A percentile compares a stretch with the other conserved stretches of the same genome.
These are phyloP conservation scores for Eucalyptus pauciflora DNA, from an alignment of 345 rosid species.

Conservation along the genomic window DNA sequence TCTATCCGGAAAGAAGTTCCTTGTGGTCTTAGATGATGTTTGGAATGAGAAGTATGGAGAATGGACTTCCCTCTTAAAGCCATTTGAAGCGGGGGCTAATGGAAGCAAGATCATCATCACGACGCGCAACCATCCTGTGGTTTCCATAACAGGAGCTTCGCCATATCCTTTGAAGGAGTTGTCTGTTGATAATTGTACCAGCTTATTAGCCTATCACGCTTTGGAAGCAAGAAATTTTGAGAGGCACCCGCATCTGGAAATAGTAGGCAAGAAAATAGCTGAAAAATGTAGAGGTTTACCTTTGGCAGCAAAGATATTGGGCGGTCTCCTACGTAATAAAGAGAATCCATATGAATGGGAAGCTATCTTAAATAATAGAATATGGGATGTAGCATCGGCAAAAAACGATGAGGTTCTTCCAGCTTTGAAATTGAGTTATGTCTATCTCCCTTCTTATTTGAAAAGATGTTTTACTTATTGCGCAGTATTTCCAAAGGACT, in stretches of 20 bases:
- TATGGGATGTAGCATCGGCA: accelerated
- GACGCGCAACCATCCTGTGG: accelerated
- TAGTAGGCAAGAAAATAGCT: accelerated
- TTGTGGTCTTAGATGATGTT: not conserved
- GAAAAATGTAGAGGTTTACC: not conserved
- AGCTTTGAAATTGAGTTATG: too few species aligned
- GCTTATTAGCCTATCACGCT: not conserved
- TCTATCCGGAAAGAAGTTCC: accelerated
- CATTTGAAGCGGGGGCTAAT: accelerated
- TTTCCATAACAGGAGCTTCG: not conserved
- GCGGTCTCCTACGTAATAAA: too few species aligned
- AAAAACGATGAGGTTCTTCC: too few species aligned
- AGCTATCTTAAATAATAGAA: too few species aligned
- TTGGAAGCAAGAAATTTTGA: accelerated
- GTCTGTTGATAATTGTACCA: accelerated
- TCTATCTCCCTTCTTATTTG: too few species aligned
- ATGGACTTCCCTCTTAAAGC: not conserved
- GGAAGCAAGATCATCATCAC: not conserved
- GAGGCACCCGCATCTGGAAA: accelerated
- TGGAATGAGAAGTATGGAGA: accelerated
- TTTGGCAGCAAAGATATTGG: too few species aligned
- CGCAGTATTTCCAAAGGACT: too few species aligned
- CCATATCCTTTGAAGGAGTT: not conserved
- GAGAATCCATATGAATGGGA: too few species aligned
- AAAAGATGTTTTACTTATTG: too few species aligned